A percentile compares a stretch with the other conserved stretches of the same genome.
Conservation (phyloP, 2,329 filamentous ascomycete genomes). For the Dothidotthia symphoricarpi region DNA sequence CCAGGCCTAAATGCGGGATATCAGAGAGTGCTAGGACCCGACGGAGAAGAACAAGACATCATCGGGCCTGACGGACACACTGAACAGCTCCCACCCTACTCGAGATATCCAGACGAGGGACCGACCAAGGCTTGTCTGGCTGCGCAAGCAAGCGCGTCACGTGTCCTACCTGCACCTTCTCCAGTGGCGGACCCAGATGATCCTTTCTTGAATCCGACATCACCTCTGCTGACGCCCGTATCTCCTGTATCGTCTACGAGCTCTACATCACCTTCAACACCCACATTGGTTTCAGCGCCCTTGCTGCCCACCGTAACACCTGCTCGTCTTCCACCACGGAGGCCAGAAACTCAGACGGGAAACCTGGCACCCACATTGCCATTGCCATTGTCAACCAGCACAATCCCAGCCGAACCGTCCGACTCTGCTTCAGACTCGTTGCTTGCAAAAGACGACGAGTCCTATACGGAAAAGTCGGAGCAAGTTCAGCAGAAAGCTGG, state of each 20-base stretch:
- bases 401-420: conserved; percentile 26
- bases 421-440: conserved; percentile 32
- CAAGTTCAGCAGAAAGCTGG: conserved; percentile 17
- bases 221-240: no score
- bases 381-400: conserved; percentile 8
- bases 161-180: conserved; percentile 21
- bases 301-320: conserved; percentile 25
- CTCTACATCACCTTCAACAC: conserved; percentile 18
- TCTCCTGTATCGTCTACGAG: conserved; percentile 25
- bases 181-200: conserved; percentile 24
- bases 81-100: conserved; percentile 89
- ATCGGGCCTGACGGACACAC: conserved; percentile 85
- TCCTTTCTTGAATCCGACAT: conserved; percentile 19
- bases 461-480: conserved; percentile 31
- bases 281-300: conserved; percentile 21
- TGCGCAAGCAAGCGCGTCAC: conserved; percentile 35
- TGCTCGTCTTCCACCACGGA: conserved; percentile 30
- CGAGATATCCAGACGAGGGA: conserved; percentile 79
- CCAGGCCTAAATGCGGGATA: conserved; percentile 65
- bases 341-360: conserved; percentile 35
- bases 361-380: conserved; percentile 14
- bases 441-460: conserved; percentile 20
- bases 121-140: conserved; percentile 55
- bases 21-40: conserved; percentile 69
- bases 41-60: conserved; percentile 84